Evolutionary conservation across 805 yeast species (phyloP).

Genomic region (Suhomyces faveliae): DNA sequence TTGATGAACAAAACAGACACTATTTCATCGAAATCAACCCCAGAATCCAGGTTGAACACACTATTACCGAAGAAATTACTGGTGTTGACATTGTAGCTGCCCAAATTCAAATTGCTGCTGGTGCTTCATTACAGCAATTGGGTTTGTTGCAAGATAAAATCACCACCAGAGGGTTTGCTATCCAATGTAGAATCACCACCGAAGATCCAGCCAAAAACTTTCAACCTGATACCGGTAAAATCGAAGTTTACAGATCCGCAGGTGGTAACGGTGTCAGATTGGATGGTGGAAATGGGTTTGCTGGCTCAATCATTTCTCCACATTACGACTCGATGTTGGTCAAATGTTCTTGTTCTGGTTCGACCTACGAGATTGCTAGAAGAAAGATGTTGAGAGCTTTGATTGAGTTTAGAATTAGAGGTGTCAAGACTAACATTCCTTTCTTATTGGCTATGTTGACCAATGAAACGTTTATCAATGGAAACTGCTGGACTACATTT

Average conservation of each 20-base stretch:
- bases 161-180: constrained; percentile 95
- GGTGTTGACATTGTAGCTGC: constrained; percentile 98
- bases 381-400: constrained; percentile 96
- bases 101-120: constrained; percentile 98
- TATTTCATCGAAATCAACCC: constrained; percentile 98
- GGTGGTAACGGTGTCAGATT: constrained; percentile 99
- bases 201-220: constrained; percentile 96
- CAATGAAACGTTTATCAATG: constrained; percentile 79
- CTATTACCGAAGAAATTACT: constrained; percentile 97
- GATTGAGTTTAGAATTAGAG: constrained; percentile 97
- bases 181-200: constrained; percentile 98
- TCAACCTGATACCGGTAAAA: constrained; percentile 98
- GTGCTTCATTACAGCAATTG: constrained; percentile 87
- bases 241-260: constrained; percentile 95
- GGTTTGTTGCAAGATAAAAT: constrained; percentile 93
- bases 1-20: constrained; percentile 90
- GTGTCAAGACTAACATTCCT: constrained; percentile 98
- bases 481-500: constrained; percentile 96
- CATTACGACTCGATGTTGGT: constrained; percentile 98
- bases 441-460: constrained; percentile 89
- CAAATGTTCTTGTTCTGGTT: constrained; percentile 95
- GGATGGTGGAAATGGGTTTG: constrained; percentile 98
- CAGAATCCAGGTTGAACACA: constrained; percentile 96
- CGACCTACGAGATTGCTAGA: constrained; percentile 94
- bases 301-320: constrained; percentile 94